These are phyloP conservation scores for Mycena epipterygia DNA, from an alignment of 768 basidiomycete genomes.

Conservation along the genomic window DNA sequence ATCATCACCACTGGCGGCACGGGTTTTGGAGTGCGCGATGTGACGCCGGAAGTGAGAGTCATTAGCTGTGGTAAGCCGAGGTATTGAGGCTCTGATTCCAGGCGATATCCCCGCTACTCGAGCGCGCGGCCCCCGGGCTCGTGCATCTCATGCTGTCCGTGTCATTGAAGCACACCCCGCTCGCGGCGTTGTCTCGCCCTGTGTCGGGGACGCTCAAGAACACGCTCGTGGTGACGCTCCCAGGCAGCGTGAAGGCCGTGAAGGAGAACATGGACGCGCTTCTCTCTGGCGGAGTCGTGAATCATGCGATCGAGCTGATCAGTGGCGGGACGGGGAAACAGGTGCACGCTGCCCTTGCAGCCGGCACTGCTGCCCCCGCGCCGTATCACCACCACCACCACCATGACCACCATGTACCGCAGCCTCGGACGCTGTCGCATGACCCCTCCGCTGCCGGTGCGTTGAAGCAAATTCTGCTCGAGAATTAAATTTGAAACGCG, in stretches of 20 bases:
- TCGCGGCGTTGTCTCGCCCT: conserved; percentile 88
- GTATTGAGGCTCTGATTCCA: conserved; percentile 39
- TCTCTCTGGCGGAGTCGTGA: conserved; percentile 67
- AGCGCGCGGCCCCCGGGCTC: conserved; percentile 77
- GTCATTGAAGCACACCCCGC: conserved; percentile 80
- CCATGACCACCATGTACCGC: conserved; percentile 58
- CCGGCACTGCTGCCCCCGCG: conserved; percentile 6
- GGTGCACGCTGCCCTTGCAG: conserved; percentile 67
- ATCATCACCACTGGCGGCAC: conserved; percentile 91
- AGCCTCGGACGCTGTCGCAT: conserved; percentile 74
- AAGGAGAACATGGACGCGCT: conserved; percentile 80
- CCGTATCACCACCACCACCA: conserved; percentile 40
- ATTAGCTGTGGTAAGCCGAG: not conserved
- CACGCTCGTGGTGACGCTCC: conserved; percentile 84
- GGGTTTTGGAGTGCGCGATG: conserved; percentile 85
- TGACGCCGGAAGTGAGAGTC: conserved; percentile 81
- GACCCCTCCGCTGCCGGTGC: conserved; percentile 78
- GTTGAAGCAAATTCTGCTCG: conserved; percentile 35
- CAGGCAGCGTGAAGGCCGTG: conserved; percentile 89
- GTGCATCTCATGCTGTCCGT: conserved; percentile 79
- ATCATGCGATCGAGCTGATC: conserved; percentile 81
- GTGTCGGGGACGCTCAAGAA: conserved; percentile 79
- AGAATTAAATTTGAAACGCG: conserved; percentile 2
- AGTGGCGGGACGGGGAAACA: conserved; percentile 74
- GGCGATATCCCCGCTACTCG: conserved; percentile 75